phyloP scores from a whole-genome alignment of 2,329 filamentous ascomycete genomes.

The Onygenales sp. region DNA sequence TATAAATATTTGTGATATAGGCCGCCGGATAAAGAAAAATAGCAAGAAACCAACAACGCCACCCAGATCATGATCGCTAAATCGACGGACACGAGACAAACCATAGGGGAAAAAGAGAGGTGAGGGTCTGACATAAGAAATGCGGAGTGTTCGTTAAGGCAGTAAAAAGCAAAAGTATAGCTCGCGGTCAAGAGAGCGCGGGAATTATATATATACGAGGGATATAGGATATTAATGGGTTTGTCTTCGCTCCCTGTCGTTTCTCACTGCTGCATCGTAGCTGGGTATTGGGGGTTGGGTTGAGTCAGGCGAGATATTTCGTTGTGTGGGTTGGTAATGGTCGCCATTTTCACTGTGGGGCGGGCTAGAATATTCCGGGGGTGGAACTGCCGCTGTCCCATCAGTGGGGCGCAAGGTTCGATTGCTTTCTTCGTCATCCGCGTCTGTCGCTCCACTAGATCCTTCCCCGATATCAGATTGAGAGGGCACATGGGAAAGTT shows the following conservation, averaged over 20 bases:
- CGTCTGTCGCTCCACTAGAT: conserved; percentile 41
- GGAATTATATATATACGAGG: background rate
- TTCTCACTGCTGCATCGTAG: conserved; percentile 64
- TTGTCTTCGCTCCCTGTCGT: conserved; percentile 7
- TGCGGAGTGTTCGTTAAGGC: background rate
- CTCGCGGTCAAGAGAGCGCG: no score
- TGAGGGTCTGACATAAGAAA: conserved; percentile 1
- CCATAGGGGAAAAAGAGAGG: background rate
- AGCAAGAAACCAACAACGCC: conserved; percentile 6
- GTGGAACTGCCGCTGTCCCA: conserved; percentile 43
- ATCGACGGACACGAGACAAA: conserved; percentile 5
- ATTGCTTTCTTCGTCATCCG: conserved; percentile 13
- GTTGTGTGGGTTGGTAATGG: background rate
- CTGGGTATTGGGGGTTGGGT: conserved; percentile 64
- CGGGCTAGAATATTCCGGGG: conserved; percentile 60
- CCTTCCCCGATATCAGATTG: conserved; percentile 65
- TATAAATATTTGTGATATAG: no score
- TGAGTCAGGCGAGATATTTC: conserved; percentile 21
- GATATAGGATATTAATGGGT: background rate
- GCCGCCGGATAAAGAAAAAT: no score
- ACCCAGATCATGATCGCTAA: conserved; percentile 21
- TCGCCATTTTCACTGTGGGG: conserved; percentile 16
- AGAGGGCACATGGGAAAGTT: conserved; percentile 62
- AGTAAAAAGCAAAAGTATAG: conserved; percentile 1
- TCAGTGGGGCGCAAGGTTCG: conserved; percentile 6